Evolutionary conservation across 441 rosid species (phyloP), one percentile per base, ranked within the genome.

Genomic region (Erodium chrysanthum): DNA sequence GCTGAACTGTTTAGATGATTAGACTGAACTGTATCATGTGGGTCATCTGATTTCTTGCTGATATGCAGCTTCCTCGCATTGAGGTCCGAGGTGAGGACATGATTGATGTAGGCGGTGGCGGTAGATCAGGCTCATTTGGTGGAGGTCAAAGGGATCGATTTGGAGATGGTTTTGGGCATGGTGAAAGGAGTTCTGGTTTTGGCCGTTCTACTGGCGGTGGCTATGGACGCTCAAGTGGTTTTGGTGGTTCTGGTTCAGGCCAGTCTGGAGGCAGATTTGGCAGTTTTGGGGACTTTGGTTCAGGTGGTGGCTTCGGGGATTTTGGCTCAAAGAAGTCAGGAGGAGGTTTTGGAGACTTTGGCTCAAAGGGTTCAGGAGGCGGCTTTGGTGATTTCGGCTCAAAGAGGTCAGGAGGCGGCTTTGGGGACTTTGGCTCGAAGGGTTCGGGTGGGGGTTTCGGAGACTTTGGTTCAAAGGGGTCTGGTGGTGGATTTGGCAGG

Each of bases 51-150:
- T 33, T 5, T 5, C 37, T 33, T 33, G 37, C 37, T 33, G 37
- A 33, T 33, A 7, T 33, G 7, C 85, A 94, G 97, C 94, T 94
- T 63, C 96, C 97, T 5, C 83, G 73, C 76, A 85, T 68, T 42
- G 90, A 88, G 69, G 83, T 84, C 22, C 85, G 84, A 69, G 75
- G 76, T 58, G 71, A 61, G 17, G 82, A 73, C 77, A 81, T 85
- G 85, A 40, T 73, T 71, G 83, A 82, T 71, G 76, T 84, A 74
- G 81, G 84, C 14, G 56, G 71, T 63, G 72, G 75, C 42, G 84
- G 80, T 71, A 78, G 82, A 64, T 76, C 73, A 67, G 79, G 84
- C 72, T 76, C 79, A 9, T 74, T 67, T 68, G 87, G 84, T 46
- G 83, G 90, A 54, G 60, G 60, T 54, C 60, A 22, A 63, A 64